phyloP scores from a whole-genome alignment of 768 basidiomycete species.

The Macrolepiota fuliginosa region DNA sequence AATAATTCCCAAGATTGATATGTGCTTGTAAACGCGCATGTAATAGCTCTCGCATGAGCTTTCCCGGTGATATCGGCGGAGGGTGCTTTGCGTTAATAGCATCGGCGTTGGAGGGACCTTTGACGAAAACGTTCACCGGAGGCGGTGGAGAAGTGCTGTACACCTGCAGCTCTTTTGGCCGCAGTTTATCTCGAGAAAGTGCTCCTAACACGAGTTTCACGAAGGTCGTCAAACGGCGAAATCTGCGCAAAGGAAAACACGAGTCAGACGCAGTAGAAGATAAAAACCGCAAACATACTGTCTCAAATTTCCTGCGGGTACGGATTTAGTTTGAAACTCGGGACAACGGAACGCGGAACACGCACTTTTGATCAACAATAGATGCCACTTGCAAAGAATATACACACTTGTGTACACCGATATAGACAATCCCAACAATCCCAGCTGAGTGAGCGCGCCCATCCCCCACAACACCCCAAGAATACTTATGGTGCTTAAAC shows the following conservation, averaged over 20 bases:
- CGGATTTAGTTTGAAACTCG: not conserved
- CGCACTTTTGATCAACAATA: slow-evolving; percentile 31
- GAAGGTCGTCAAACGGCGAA: slow-evolving; percentile 34
- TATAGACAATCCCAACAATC: slow-evolving; percentile 15
- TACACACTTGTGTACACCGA: slow-evolving; percentile 28
- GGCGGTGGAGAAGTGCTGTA: slow-evolving; percentile 40
- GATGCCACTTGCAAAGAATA: slow-evolving; percentile 45
- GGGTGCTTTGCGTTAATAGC: slow-evolving; percentile 14
- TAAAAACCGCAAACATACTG: slow-evolving; percentile 21
- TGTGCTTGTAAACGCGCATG: slow-evolving; percentile 28
- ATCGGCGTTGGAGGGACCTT: slow-evolving; percentile 17
- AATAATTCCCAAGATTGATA: slow-evolving; percentile 20
- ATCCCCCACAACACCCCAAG: slow-evolving; percentile 22
- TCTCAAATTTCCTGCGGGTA: slow-evolving; percentile 29
- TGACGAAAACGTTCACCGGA: slow-evolving; percentile 41
- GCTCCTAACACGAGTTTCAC: slow-evolving; percentile 36
- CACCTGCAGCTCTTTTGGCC: slow-evolving; percentile 22
- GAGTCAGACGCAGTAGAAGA: not conserved
- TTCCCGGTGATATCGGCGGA: slow-evolving; percentile 22
- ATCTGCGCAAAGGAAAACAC: slow-evolving; percentile 17
- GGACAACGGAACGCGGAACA: not conserved
- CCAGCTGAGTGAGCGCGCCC: slow-evolving; percentile 9
- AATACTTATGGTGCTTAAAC: slow-evolving; percentile 23
- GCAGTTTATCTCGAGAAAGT: slow-evolving; percentile 24
- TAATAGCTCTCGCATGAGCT: slow-evolving; percentile 29